Base-by-base conservation (phyloP, 78 protist species). In the Chrysochromulina parva region DNA sequence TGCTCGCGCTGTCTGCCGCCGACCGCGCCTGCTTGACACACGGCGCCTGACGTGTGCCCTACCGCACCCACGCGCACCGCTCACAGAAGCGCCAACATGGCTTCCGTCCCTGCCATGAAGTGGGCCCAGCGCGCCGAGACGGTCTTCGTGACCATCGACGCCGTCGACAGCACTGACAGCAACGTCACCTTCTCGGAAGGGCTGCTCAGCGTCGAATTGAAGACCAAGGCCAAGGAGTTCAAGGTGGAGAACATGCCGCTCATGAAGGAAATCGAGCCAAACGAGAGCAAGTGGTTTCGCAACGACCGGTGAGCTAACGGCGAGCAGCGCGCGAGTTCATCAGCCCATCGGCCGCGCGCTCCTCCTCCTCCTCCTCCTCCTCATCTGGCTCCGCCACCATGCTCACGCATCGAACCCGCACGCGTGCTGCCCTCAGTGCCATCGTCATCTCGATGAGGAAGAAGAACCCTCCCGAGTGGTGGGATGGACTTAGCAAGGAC, bases 211-310 rank as follows among this genome's bases (percentile, higher is more conserved):
- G 38, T 74, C 16, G 54, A 38, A 4, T 53, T 57, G 13, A 48
- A 3, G 4, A 57, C 57, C 24, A 17, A 11, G 24, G 55, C 24
- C 82, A 74, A 28, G 22, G 2, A 1, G 11, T 74, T 48, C 82
- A 74, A 74, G 55, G 13, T 74, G 14, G 82, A 74, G 82, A 74
- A 74, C 82, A 74, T 74, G 82, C 53, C 82, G 5, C 82, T 74
- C 57, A 48, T 4, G 20, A 2, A 6, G 1, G 82, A 74, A n/a
- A 74, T 74, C 82, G 55, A 28, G 55, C 0, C 17, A 4, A 57
- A 74, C 55, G 82, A 19, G 55, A 74, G 82, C 82, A 74, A 38
- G 82, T 74, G 82, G 82, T 48, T 48, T 17, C 13, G 0, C 38
- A 74, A 74, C 22, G 82, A 74, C 82, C 4, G 82, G 82, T n/a